A percentile compares a stretch with the other conserved stretches of the same genome.
Conservation (phyloP, 139 green algal species). For the Eudorina sp. region DNA sequence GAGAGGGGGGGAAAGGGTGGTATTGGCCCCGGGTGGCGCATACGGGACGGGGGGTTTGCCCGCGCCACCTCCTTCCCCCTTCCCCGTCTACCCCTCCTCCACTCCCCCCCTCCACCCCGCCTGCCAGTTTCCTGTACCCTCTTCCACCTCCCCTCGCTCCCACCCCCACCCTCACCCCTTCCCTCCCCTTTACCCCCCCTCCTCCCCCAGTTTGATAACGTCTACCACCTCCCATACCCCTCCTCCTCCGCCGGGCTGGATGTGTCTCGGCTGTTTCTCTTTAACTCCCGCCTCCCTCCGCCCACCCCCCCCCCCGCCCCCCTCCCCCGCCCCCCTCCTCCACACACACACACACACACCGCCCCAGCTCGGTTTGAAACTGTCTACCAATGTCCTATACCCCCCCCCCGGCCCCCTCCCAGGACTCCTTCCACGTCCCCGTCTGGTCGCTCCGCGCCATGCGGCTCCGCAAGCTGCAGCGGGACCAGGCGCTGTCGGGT, state of each 20-base stretch:
- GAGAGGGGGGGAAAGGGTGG: too few species aligned
- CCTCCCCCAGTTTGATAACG: neutral
- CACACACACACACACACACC: too few species aligned
- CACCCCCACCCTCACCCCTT: neutral
- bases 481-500: neutral
- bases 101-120: too few species aligned
- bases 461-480: conserved; percentile 47
- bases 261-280: too few species aligned
- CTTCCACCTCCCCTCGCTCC: neutral
- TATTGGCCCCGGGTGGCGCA: too few species aligned
- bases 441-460: conserved; percentile 54
- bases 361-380: neutral
- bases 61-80: neutral
- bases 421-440: conserved; percentile 48
- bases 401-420: neutral
- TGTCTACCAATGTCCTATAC: neutral
- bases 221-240: neutral
- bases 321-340: neutral
- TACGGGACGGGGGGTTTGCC: too few species aligned
- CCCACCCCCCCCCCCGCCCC: neutral
- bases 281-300: neutral
- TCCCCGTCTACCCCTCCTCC: neutral
- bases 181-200: neutral
- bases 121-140: neutral
- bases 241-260: neutral